These are phyloP conservation scores for Gnetum montanum DNA, from an alignment of 75 land plant species.

Conservation along the genomic window DNA sequence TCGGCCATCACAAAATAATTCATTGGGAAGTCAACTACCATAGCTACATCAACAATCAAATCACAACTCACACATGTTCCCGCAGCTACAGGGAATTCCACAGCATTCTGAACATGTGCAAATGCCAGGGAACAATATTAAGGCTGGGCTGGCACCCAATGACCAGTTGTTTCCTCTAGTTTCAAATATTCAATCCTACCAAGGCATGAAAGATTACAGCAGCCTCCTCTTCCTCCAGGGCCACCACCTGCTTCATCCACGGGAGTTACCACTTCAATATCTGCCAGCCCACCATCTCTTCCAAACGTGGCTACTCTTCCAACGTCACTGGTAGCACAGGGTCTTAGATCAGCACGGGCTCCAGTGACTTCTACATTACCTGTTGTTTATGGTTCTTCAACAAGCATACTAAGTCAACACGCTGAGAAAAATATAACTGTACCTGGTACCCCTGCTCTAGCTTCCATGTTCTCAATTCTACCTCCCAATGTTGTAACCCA, in stretches of 20 bases:
- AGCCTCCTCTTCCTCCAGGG: constrained; percentile 72
- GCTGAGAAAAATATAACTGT: constrained; percentile 3
- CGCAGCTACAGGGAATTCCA: constrained; percentile 2
- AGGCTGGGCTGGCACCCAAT: constrained; percentile 2
- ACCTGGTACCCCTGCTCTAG: neutral
- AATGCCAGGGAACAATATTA: constrained; percentile 2
- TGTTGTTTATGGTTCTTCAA: neutral
- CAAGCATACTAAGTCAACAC: neutral
- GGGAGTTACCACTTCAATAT: constrained; percentile 5
- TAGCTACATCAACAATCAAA: too few species aligned
- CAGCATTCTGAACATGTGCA: constrained; percentile 3
- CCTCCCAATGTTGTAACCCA: neutral
- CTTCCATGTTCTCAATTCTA: constrained; percentile 2
- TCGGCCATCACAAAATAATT: neutral
- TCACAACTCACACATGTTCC: neutral
- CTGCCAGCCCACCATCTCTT: constrained; percentile 19
- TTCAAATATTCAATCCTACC: constrained; percentile 10
- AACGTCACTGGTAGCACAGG: constrained; percentile 67
- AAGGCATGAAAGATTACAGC: constrained; percentile 11
- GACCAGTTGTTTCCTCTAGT: constrained; percentile 4
- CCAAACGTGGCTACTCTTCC: constrained; percentile 41
- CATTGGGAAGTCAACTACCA: neutral
- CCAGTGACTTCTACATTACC: neutral
- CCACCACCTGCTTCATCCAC: constrained; percentile 45
- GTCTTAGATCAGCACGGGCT: constrained; percentile 45